Evolutionary conservation across 1,284 basidiomycete genomes (phyloP), one percentile per base, ranked within the genome.

Genomic region (Cutaneotrichosporon daszewskae): DNA sequence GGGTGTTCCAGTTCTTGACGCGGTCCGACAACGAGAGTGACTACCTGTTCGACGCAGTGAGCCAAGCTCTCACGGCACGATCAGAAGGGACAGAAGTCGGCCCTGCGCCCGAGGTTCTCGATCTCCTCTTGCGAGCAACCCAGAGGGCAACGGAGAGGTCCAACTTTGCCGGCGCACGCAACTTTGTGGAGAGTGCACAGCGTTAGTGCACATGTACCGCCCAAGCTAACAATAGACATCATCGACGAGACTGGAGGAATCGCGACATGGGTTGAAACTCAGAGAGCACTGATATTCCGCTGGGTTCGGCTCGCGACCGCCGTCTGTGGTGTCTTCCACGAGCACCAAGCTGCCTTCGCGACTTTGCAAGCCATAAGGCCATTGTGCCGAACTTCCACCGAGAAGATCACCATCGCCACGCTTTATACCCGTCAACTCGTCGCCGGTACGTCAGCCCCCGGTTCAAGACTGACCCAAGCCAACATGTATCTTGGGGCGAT

Each of bases 41-140:
- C 19, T 60, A 57, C 41, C 37, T 63, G 18, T 64, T 59, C 27
- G 59, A 62, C 13, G 59, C 57, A 1, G 57, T 62, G 3, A 58
- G 66, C 32, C 54, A 62, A 29, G 56, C 58, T 1, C 25, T 62
- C 5, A 32, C 41, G 1, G 60, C 60, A 8, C 41, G 47, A 2
- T 34, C 49, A 0, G 27, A 44, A 5, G 49, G 40, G 3, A 34
- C 34, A 11, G 32, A 49, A 2, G 27, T 50, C 10, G 27, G 55
- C 9, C 8, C 45, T 20, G 45, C 43, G 12, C 43, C 53, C 4
- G 44, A 28, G 6, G 31, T 56, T 2, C 45, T 56, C 16, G n/a
- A 26, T 0, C 40, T 61, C 10, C 41, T 63, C 19, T 25, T 63
- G 8, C 38, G 44, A 11, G 58, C 58, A 1, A 45, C 52, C 1